phyloP scores from a whole-genome alignment of 495 filamentous ascomycete species.

The Recurvomyces mirabilis region DNA sequence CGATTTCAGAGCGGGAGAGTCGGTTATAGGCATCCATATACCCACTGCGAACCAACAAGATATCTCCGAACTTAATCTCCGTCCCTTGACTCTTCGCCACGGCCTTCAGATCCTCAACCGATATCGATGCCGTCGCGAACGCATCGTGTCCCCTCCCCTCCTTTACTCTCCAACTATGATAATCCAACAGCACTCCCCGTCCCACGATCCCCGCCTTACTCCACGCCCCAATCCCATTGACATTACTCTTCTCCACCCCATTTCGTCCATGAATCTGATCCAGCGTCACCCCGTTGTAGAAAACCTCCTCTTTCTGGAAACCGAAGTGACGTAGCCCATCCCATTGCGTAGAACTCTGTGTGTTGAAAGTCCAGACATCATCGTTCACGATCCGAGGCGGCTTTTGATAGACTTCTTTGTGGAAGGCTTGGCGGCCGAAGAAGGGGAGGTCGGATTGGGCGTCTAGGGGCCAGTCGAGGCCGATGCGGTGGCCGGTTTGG shows the following conservation, averaged over 20 bases:
- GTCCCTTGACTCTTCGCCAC: conserved; percentile 40
- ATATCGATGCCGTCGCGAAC: conserved; percentile 34
- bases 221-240: conserved; percentile 41
- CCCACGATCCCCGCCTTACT: conserved; percentile 36
- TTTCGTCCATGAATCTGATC: conserved; percentile 41
- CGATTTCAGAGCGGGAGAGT: conserved; percentile 27
- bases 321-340: conserved; percentile 25
- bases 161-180: conserved; percentile 26
- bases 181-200: conserved; percentile 39
- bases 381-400: conserved; percentile 30
- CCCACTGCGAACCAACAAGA: conserved; percentile 43
- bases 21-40: conserved; percentile 33
- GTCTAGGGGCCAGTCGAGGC: conserved; percentile 31
- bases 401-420: conserved; percentile 29
- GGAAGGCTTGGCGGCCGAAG: conserved; percentile 30
- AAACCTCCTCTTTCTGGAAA: conserved; percentile 33
- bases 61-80: conserved; percentile 42
- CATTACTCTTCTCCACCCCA: conserved; percentile 13
- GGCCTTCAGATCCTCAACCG: conserved; percentile 35
- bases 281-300: conserved; percentile 50
- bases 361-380: conserved; percentile 32
- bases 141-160: conserved; percentile 30
- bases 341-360: conserved; percentile 29
- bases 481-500: conserved; percentile 27
- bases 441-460: conserved; percentile 28